Evolutionary conservation across 1,139 yeast genomes (phyloP), one percentile per base, ranked within the genome.

Genomic region (Candida albicans): DNA sequence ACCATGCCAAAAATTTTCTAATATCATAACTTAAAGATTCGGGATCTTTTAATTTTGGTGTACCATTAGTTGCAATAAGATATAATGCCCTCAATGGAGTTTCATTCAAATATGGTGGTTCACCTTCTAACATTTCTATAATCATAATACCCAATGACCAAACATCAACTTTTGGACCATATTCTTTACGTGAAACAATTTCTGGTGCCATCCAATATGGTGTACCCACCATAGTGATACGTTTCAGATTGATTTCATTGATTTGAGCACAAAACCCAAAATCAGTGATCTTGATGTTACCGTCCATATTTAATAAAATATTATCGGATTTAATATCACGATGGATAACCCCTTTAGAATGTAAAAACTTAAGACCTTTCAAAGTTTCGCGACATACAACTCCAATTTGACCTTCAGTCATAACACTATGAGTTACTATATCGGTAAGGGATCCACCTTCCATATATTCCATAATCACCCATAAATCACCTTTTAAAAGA

Each of bases 171-270:
- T 95, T 91, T 33, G 97, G 96, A 1, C 97, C 99, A 62, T 93
- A 93, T 56, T 90, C 96, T 61, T 91, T 90, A 52, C 96, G 75
- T 8, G 90, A 82, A 15, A 93, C 96, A 45, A 93, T 96, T 65
- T 93, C 99, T 2, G 99, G 99, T 0, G 99, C 99, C 99, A 93
- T 93, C 99, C 99, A 93, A 64, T 93, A 93, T 4, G 99, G 99
- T 0, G 99, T 93, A n/a, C 99, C 99, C 14, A 93, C 99, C 96
- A 93, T 88, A 2, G 99, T 93, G 7, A 96, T 90, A 64, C 99
- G 81, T 66, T 91, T 91, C 50, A 85, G 68, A 48, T 87, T 85
- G 41, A 80, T 73, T 58, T 91, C 98, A 54, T 87, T 91, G 54
- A 93, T 87, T 64, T 91, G 97, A 0, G 99, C 99, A 71, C 99